These are phyloP conservation scores for Urtica urens DNA, from an alignment of 306 rosid species.

Conservation along the genomic window DNA sequence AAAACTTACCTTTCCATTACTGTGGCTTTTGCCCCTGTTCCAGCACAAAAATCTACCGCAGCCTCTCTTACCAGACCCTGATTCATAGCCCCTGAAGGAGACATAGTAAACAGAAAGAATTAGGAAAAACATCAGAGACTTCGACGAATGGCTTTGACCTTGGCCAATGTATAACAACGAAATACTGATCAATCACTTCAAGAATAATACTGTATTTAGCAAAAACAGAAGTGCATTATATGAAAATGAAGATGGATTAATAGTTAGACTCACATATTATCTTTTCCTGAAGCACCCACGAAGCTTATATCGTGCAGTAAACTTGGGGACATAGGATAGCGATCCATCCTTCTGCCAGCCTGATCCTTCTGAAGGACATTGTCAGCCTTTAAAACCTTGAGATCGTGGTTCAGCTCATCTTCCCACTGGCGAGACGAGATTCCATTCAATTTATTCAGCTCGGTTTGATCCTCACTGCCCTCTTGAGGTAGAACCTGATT, in stretches of 20 bases:
- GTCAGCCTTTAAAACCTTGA: conserved; percentile 36
- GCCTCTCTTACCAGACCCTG: conserved; percentile 55
- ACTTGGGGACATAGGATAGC: conserved; percentile 80
- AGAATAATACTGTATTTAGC: background rate
- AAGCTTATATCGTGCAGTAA: conserved; percentile 65
- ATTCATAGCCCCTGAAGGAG: conserved; percentile 66
- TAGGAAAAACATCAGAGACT: background rate
- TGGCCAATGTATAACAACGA: background rate
- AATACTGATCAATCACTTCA: background rate
- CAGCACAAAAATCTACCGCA: conserved; percentile 71
- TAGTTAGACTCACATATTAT: conserved; percentile 60
- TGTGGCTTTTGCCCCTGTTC: conserved; percentile 46
- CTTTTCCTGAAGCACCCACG: conserved; percentile 50
- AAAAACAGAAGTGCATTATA: background rate
- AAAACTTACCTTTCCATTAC: conserved; percentile 50
- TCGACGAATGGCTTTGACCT: background rate
- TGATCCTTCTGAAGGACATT: conserved; percentile 53
- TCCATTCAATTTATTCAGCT: conserved; percentile 41
- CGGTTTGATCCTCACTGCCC: conserved; percentile 48
- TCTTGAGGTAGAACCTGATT: conserved; percentile 94
- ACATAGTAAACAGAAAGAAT: too few relatives aligned
- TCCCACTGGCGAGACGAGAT: conserved; percentile 61
- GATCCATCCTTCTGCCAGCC: conserved; percentile 42
- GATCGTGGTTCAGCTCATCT: conserved; percentile 46
- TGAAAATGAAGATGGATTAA: conserved; percentile 3